Evolutionary conservation across 352 stramenopile genomes (phyloP), one percentile per base, ranked within the genome.

Genomic region (Phytophthora pinifolia): DNA sequence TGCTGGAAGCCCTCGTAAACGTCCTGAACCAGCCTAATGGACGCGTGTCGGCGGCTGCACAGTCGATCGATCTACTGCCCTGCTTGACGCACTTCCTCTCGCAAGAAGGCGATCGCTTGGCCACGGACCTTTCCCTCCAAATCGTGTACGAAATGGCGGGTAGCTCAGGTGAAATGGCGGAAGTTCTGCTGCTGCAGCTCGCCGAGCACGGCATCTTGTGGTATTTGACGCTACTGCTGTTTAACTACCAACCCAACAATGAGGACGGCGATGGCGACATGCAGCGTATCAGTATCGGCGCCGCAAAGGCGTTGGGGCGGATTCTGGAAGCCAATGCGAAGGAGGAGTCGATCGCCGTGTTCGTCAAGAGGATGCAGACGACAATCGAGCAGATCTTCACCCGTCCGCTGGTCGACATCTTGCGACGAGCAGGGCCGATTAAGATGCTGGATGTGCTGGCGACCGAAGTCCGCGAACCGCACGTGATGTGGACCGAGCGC

Each of bases 331-430:
- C 82, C 6, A 76, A 72, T 33, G 82, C 82, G 0, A 86, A 70
- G 17, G 83, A 93, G 41, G 79, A 91, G 46, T 75, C 79, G 7
- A 89, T 93, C 38, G 62, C 80, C 25, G 67, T 87, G 6, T 91
- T 78, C 66, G 83, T 93, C 32, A 83, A 85, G 48, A 70, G 73
- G 27, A 91, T 94, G 80, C 85, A 94, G 45, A 68, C 70, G 29
- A 94, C 85, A 39, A 94, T 94, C 48, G 83, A 93, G 51, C 84
- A 72, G 33, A 61, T 94, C 15, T 94, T 94, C 54, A 94, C 85
- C 6, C 66, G 68, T 20, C 76, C 85, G 15, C 47, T 94, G 36
- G 83, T 94, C 7, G 80, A 91, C 35, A 83, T 89, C 49, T 59
- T 94, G 45, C 65, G 72, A 37, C 76, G 72, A 42, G 74, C 65